phyloP scores from a whole-genome alignment of 495 filamentous ascomycete genomes.

The Podospora pseudoanserina region DNA sequence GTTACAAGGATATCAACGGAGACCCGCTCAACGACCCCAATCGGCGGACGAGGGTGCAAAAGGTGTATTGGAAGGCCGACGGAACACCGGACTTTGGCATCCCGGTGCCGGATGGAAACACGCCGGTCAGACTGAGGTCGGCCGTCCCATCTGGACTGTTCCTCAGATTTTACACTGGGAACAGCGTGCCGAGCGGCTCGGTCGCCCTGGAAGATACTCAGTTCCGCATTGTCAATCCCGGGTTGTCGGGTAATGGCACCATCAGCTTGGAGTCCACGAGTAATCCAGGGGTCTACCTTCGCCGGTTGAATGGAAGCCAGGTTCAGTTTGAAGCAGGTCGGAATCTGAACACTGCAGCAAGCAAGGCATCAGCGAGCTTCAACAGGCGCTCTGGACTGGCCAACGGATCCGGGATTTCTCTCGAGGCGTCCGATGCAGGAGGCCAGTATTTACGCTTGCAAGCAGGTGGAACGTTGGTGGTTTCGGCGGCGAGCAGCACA shows the following conservation, averaged over 20 bases:
- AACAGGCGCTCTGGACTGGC: slow-evolving; percentile 12
- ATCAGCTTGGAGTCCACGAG: slow-evolving; percentile 25
- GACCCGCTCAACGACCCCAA: slow-evolving; percentile 40
- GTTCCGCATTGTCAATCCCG: slow-evolving; percentile 22
- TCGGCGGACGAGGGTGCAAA: slow-evolving; percentile 49
- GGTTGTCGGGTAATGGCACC: slow-evolving; percentile 16
- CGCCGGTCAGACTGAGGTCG: slow-evolving; percentile 18
- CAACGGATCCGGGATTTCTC: slow-evolving; percentile 17
- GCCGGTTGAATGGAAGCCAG: slow-evolving; percentile 10
- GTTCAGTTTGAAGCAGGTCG: slow-evolving; percentile 16
- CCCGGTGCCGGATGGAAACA: slow-evolving; percentile 26
- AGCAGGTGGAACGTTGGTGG: neutral
- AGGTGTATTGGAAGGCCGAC: slow-evolving; percentile 43
- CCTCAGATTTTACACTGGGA: slow-evolving; percentile 13
- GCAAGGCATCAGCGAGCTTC: slow-evolving; percentile 22
- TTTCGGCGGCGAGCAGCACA: neutral
- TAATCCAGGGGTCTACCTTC: slow-evolving; percentile 20
- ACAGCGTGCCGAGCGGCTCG: neutral
- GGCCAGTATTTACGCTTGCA: slow-evolving; percentile 21
- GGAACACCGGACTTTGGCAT: slow-evolving; percentile 48
- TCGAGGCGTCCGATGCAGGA: slow-evolving; percentile 16
- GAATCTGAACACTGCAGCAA: slow-evolving; percentile 12
- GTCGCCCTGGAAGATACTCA: slow-evolving; percentile 17
- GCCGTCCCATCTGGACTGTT: neutral
- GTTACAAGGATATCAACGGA: slow-evolving; percentile 38